A percentile compares a stretch with the other conserved stretches of the same genome.
These are phyloP conservation scores for Barnettozyma siamensis DNA, from an alignment of 805 yeast species.

Conservation along the genomic window DNA sequence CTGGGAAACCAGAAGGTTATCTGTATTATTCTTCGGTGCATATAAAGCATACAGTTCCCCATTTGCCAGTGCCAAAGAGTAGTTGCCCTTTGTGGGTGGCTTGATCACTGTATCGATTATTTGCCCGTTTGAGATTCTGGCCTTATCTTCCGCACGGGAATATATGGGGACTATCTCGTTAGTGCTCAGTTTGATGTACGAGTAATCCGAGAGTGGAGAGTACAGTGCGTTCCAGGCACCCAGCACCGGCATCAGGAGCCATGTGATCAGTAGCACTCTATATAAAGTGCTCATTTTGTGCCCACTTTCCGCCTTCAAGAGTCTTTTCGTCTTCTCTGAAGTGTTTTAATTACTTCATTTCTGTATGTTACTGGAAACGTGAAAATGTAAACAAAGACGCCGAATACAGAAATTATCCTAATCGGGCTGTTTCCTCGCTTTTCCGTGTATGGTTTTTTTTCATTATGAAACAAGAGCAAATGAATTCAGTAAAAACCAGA, in stretches of 20 bases:
- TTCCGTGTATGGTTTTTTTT: too few relatives aligned
- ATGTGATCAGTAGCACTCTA: not conserved
- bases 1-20: conserved; percentile 9
- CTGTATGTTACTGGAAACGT: not conserved
- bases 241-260: not conserved
- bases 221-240: conserved; percentile 16
- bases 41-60: conserved; percentile 20
- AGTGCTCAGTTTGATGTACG: conserved; percentile 18
- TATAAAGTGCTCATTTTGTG: too few relatives aligned
- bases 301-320: too few relatives aligned
- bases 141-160: conserved; percentile 1
- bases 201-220: conserved; percentile 13
- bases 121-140: conserved; percentile 2
- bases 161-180: conserved; percentile 17
- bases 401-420: not conserved
- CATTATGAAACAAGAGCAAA: too few relatives aligned
- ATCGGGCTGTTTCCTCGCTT: not conserved
- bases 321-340: not conserved
- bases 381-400: conserved; percentile 8
- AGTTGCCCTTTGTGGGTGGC: conserved; percentile 18
- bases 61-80: conserved; percentile 19
- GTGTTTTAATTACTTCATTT: not conserved
- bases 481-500: too few relatives aligned
- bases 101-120: conserved; percentile 1
- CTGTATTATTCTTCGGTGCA: not conserved